Evolutionary conservation across 75 land plant genomes (phyloP), one percentile per base, ranked within the genome.

Genomic region (Ceratopteris richardii): DNA sequence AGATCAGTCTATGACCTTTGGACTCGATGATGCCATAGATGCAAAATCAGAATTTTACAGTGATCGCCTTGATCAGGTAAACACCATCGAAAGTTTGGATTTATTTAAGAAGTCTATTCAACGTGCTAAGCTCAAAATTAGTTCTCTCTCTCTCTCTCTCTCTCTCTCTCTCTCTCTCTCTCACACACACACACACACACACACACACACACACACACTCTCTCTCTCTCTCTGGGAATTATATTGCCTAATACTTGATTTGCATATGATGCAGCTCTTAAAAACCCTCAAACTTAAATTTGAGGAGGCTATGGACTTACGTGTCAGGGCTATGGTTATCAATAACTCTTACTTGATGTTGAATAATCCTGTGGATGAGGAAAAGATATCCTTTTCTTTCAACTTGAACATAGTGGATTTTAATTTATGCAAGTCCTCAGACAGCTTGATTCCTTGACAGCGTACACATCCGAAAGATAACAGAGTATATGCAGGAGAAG

Each of bases 251-350:
- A 17, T 61, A 30, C 26, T 29, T 44, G 21, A 47, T n/a, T 10
- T 61, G 46, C 0, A 27, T 42, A 4, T 43, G 46, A 13, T 26
- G 17, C 77, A 84, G 88, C 65, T 81, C 16, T 81, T 75, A 67
- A 75, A 63, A 59, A 77, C 72, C 76, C 59, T 84, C 68, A 81
- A 64, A 39, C 72, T 81, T 73, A 84, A 78, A 55, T 66, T 81
- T 31, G 81, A 84, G 29, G 88, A 84, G 58, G 88, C 81, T 14
- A 80, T 78, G 56, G 88, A 84, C 25, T 10, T 84, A 40, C 51
- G 82, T 17, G 84, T 81, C 26, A 78, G 81, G 29, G 79, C 88
- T 53, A 13, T 82, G 17, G 76, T 82, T 19, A 71, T 67, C 57
- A 78, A 78, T 75, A 82, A 78, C 42, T 56, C 44, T 29, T 52